A percentile compares a stretch with the other conserved stretches of the same genome.
phyloP scores from a whole-genome alignment of 176 grass and related monocot species.

The Pontederia paniculata region DNA sequence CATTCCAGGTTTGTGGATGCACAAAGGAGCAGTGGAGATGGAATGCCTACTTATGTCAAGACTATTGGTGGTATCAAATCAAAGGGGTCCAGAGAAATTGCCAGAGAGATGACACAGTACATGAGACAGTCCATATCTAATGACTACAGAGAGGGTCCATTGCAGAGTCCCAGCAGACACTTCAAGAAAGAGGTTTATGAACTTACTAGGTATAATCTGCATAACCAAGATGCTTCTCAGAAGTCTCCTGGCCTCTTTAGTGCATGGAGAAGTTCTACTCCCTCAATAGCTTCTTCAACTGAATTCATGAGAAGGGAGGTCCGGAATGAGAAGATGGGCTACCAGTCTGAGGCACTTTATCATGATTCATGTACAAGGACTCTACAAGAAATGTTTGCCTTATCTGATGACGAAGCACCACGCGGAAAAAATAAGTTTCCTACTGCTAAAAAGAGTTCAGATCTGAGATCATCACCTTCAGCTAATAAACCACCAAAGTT shows the following conservation, averaged over 20 bases:
- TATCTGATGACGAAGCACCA: background rate
- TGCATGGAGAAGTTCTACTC: background rate
- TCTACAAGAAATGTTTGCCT: background rate
- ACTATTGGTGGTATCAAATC: background rate
- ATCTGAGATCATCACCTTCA: background rate
- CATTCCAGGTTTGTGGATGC: conserved; percentile 20
- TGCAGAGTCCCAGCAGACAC: background rate
- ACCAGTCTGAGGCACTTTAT: background rate
- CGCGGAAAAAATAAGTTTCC: background rate
- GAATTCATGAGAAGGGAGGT: conserved; percentile 7
- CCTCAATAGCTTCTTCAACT: background rate
- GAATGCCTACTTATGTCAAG: background rate
- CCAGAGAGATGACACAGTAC: conserved; percentile 2
- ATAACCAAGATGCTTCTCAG: background rate
- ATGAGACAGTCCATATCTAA: background rate
- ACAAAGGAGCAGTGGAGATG: conserved; percentile 19
- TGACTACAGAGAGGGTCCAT: background rate
- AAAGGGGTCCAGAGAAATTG: conserved; percentile 13
- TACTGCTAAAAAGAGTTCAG: background rate
- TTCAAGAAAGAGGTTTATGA: background rate
- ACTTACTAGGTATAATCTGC: background rate
- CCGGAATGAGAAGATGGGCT: background rate
- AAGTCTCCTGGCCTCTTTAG: background rate
- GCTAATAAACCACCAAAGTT: background rate
- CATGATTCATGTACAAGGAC: background rate